Evolutionary conservation across 768 basidiomycete species (phyloP).

Genomic region (Lactarius deliciosus): DNA sequence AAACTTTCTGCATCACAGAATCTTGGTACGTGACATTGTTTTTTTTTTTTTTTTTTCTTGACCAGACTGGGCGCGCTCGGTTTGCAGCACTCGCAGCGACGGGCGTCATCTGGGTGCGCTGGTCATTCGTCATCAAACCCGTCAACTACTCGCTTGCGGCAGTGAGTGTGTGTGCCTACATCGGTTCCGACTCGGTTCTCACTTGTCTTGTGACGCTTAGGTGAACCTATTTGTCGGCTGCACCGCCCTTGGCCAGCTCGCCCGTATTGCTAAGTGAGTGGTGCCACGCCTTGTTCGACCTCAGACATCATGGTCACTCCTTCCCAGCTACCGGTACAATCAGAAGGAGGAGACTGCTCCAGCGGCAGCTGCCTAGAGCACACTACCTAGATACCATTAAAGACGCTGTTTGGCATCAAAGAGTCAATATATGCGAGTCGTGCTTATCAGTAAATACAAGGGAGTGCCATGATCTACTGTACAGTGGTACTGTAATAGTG

Average conservation of each 20-base stretch:
- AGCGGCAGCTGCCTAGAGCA: conserved; percentile 7
- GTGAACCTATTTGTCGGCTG: conserved; percentile 75
- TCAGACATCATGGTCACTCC: background rate
- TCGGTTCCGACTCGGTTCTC: conserved; percentile 19
- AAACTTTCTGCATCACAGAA: conserved; percentile 94
- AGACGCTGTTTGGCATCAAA: background rate
- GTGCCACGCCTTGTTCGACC: background rate
- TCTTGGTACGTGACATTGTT: conserved; percentile 56
- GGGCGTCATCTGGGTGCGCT: conserved; percentile 98
- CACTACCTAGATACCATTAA: background rate
- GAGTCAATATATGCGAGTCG: conserved; percentile 5
- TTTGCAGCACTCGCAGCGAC: conserved; percentile 82
- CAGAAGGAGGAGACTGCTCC: conserved; percentile 7
- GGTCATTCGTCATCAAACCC: conserved; percentile 92
- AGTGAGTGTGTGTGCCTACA: conserved; percentile 41
- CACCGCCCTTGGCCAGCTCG: conserved; percentile 63
- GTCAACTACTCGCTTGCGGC: conserved; percentile 94
- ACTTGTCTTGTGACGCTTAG: conserved; percentile 33
- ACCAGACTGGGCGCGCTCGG: background rate
- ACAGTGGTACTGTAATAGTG: conserved; percentile 18
- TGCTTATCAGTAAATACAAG: conserved; percentile 12
- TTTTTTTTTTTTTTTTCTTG: background rate
- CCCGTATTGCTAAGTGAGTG: conserved; percentile 61
- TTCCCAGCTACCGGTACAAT: conserved; percentile 15
- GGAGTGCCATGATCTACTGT: conserved; percentile 21